Evolutionary conservation across 129 eudicot genomes (phyloP).

Genomic region (Flaveria ramosissima): DNA sequence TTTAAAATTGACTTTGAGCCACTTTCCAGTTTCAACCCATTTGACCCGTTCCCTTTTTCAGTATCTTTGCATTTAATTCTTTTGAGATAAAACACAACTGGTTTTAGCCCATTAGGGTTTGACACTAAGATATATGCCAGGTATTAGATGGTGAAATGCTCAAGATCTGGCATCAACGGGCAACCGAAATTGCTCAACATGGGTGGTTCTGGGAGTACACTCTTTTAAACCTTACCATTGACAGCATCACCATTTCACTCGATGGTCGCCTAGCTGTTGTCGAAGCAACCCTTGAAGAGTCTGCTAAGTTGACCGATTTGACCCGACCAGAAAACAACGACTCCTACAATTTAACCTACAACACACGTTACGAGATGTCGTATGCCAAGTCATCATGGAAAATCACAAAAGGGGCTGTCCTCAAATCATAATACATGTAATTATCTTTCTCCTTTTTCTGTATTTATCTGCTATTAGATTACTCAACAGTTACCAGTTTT

Average conservation of each 20-base stretch:
- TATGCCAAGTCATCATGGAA: constrained; percentile 67
- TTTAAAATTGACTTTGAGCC: not conserved
- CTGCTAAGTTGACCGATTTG: constrained; percentile 71
- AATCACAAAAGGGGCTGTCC: constrained; percentile 90
- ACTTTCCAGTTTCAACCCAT: not conserved
- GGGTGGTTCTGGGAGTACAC: constrained; percentile 93
- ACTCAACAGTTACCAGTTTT: not conserved
- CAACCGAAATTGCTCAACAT: constrained; percentile 63
- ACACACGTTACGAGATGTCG: constrained; percentile 85
- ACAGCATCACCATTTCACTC: constrained; percentile 87
- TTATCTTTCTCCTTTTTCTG: constrained; percentile 6
- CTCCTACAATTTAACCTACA: constrained; percentile 72
- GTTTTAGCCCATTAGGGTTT: no score
- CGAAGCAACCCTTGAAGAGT: constrained; percentile 95
- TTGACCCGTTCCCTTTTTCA: no score
- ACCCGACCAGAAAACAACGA: constrained; percentile 72
- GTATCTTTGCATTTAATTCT: no score
- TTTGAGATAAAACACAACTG: no score
- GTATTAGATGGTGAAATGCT: constrained; percentile 97
- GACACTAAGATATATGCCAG: constrained; percentile 31
- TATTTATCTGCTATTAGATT: constrained; percentile 6
- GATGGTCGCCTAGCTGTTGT: constrained; percentile 87
- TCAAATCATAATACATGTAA: constrained; percentile 52
- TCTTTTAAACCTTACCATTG: constrained; percentile 60
- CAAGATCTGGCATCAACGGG: constrained; percentile 81